Base-by-base conservation (phyloP, 1,284 basidiomycete species). In the Cutaneotrichosporon sp. region DNA sequence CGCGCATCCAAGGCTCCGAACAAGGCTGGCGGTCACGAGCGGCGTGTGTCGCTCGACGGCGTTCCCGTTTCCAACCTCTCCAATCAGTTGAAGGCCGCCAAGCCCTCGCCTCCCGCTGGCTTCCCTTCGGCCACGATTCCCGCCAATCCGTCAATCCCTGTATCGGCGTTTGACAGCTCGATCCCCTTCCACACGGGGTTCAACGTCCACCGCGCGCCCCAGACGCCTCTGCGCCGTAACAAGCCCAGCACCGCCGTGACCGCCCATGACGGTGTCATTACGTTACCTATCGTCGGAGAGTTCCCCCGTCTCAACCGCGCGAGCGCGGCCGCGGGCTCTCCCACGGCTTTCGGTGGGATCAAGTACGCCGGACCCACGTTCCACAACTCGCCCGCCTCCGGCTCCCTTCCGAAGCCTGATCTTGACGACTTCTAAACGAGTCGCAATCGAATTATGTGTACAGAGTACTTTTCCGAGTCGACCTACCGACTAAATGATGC, bases 341-440 rank as follows among this genome's bases (percentile, higher is more conserved):
- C n/a, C n/a, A n/a, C n/a, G n/a, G 17, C 35, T 3, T 22, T 49
- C 29, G 55, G 51, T 22, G 61, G 56, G 19, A 27, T 51, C 34
- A 68, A 68, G 50, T 75, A 75, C 53, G 72, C 72, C 9, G 71
- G 71, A 16, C 69, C 70, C 38, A 71, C 67, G 5, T 72, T 73
- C 57, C 72, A 75, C 58, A 72, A 72, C 56, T 70, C 70, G 9
- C 72, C 72, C 39, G 64, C 66, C 35, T 68, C 65, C 5, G 59
- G 55, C 27, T 60, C 61, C 12, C 55, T 75, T 22, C 65, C 70
- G 14, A 68, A 70, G 56, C 72, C 72, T 32, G 69, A 73, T 43
- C 56, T 71, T 32, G 67, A 70, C 49, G 71, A 73, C 62, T 73
- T 71, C 46, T 73, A 61, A 54, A 26, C n/a, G n/a, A n/a, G n/a